phyloP scores from a whole-genome alignment of 805 yeast genomes.

The Ogataea kodamae region DNA sequence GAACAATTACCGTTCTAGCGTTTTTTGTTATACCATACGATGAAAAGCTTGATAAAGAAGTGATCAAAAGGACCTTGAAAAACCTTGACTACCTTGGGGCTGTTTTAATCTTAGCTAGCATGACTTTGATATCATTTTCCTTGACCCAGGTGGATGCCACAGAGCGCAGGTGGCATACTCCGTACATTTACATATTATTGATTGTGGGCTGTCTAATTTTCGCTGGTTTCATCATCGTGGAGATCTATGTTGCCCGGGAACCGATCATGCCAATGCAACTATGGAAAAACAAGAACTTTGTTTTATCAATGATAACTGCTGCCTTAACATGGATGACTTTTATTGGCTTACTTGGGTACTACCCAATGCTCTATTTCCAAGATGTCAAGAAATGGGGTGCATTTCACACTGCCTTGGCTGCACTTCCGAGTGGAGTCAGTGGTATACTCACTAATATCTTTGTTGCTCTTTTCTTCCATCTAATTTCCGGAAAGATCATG shows the following conservation, averaged over 20 bases:
- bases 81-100: conserved; percentile 39
- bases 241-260: conserved; percentile 31
- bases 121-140: conserved; percentile 37
- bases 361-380: conserved; percentile 37
- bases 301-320: conserved; percentile 33
- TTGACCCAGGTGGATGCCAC: conserved; percentile 39
- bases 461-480: conserved; percentile 38
- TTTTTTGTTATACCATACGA: conserved; percentile 34
- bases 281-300: conserved; percentile 36
- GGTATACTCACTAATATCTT: conserved; percentile 38
- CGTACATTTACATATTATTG: conserved; percentile 37
- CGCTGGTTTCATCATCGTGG: conserved; percentile 32
- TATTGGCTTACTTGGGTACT: conserved; percentile 35
- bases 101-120: conserved; percentile 31
- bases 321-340: conserved; percentile 37
- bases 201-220: conserved; percentile 34
- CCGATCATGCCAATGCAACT: conserved; percentile 42
- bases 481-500: conserved; percentile 35
- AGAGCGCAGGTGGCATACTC: conserved; percentile 38
- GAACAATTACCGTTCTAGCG: conserved; percentile 22
- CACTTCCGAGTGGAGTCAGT: conserved; percentile 36
- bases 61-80: conserved; percentile 17
- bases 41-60: conserved; percentile 16
- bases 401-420: conserved; percentile 35
- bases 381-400: conserved; percentile 34